These are phyloP conservation scores for Dioszegia aurantiaca DNA, from an alignment of 768 basidiomycete species.

Conservation along the genomic window DNA sequence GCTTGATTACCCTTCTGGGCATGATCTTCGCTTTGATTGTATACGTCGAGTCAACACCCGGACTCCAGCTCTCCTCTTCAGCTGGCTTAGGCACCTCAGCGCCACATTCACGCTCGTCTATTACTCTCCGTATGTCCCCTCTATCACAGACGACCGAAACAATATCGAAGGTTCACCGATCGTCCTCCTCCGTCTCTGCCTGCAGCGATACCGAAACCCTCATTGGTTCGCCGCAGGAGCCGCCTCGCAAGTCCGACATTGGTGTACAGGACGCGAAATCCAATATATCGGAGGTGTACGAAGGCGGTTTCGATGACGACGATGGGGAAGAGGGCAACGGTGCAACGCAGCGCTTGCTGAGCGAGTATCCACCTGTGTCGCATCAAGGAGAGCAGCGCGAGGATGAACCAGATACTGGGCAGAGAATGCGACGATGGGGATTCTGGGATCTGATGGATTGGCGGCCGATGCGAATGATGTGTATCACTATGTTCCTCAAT, in stretches of 20 bases:
- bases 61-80: constrained; percentile 10
- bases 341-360: not conserved
- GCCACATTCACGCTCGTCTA: constrained; percentile 15
- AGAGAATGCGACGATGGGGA: constrained; percentile 29
- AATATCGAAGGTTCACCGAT: constrained; percentile 19
- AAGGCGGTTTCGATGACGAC: not conserved
- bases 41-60: constrained; percentile 41
- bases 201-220: constrained; percentile 41
- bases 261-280: not conserved
- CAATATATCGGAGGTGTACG: not conserved
- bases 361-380: constrained; percentile 4
- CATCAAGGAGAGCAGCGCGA: not conserved
- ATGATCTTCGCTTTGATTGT: constrained; percentile 39
- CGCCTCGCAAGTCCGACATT: not conserved
- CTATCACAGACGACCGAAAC: not conserved
- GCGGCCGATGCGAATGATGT: constrained; percentile 38
- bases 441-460: constrained; percentile 46
- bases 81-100: constrained; percentile 2
- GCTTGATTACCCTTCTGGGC: constrained; percentile 38
- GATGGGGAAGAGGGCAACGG: constrained; percentile 8
- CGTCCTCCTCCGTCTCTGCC: constrained; percentile 19
- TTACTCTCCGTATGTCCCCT: constrained; percentile 10
- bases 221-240: constrained; percentile 23
- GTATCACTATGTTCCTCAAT: constrained; percentile 42
- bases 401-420: constrained; percentile 2